Percentiles rank a stretch among this genome's conserved stretches.
Conservation (phyloP, 768 basidiomycete genomes). For the Amanita rimosa region DNA sequence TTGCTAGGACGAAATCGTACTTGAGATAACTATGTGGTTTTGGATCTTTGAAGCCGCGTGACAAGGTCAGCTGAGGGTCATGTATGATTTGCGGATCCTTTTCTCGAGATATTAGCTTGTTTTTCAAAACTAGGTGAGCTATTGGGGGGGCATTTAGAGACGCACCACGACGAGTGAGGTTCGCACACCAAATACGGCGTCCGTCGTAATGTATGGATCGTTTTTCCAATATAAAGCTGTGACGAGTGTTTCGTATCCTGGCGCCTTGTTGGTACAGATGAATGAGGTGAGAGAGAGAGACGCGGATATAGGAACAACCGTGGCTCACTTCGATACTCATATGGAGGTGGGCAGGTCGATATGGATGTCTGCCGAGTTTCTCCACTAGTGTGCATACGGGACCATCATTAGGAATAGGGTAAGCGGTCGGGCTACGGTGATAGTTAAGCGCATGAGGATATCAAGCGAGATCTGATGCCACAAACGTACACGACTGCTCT, state of each 20-base stretch:
- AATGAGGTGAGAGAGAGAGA: background rate
- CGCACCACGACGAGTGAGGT: constrained; percentile 49
- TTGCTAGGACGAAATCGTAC: constrained; percentile 31
- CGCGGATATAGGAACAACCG: too few species aligned
- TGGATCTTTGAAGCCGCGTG: constrained; percentile 37
- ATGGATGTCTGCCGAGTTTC: constrained; percentile 53
- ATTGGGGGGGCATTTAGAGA: too few species aligned
- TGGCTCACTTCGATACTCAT: constrained; percentile 41
- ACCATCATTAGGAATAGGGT: constrained; percentile 73
- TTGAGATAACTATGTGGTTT: constrained; percentile 27
- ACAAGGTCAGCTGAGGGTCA: constrained; percentile 41
- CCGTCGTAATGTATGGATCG: constrained; percentile 54
- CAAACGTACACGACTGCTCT: constrained; percentile 50
- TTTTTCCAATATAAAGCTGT: constrained; percentile 71
- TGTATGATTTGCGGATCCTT: constrained; percentile 45
- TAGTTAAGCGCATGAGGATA: background rate
- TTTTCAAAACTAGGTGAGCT: too few species aligned
- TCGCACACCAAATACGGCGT: constrained; percentile 78
- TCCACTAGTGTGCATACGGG: constrained; percentile 57
- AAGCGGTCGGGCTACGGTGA: constrained; percentile 35
- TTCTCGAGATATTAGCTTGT: constrained; percentile 4
- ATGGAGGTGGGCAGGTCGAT: constrained; percentile 75
- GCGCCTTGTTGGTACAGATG: constrained; percentile 30
- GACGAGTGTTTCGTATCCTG: constrained; percentile 59
- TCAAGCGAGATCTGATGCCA: background rate